Evolutionary conservation across 1,139 yeast genomes (phyloP).

Genomic region (Candida sojae): DNA sequence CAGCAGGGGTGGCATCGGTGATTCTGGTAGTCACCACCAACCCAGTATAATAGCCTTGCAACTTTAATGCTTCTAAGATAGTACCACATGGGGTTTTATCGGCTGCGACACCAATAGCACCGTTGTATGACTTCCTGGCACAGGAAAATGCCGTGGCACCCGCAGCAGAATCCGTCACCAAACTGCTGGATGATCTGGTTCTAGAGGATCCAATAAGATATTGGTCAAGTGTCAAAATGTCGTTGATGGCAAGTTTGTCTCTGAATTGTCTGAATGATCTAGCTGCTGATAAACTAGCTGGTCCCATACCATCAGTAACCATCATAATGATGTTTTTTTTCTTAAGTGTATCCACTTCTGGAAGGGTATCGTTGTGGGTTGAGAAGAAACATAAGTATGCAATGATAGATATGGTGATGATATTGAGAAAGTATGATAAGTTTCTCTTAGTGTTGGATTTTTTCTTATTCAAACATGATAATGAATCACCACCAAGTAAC

Average conservation of each 20-base stretch:
- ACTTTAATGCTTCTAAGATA: slow-evolving; percentile 77
- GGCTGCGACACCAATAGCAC: slow-evolving; percentile 77
- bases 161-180: slow-evolving; percentile 89
- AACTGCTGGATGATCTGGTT: slow-evolving; percentile 69
- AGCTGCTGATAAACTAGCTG: slow-evolving; percentile 75
- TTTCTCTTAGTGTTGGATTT: slow-evolving; percentile 6
- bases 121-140: slow-evolving; percentile 76
- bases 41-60: slow-evolving; percentile 77
- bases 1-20: slow-evolving; percentile 80
- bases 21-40: slow-evolving; percentile 84
- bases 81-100: slow-evolving; percentile 72
- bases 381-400: slow-evolving; percentile 14
- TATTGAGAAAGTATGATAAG: slow-evolving; percentile 14
- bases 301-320: slow-evolving; percentile 94
- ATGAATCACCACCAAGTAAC: slow-evolving; percentile 16
- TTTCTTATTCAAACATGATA: slow-evolving; percentile 11
- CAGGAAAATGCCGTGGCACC: slow-evolving; percentile 92
- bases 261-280: slow-evolving; percentile 66
- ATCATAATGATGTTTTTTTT: slow-evolving; percentile 72
- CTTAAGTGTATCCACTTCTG: slow-evolving; percentile 14
- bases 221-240: slow-evolving; percentile 60
- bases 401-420: slow-evolving; percentile 14
- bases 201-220: slow-evolving; percentile 75
- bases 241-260: slow-evolving; percentile 44
- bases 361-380: neutral